Evolutionary conservation across 2,329 filamentous ascomycete genomes (phyloP), one percentile per base, ranked within the genome.

Genomic region (Colletotrichum sp.): DNA sequence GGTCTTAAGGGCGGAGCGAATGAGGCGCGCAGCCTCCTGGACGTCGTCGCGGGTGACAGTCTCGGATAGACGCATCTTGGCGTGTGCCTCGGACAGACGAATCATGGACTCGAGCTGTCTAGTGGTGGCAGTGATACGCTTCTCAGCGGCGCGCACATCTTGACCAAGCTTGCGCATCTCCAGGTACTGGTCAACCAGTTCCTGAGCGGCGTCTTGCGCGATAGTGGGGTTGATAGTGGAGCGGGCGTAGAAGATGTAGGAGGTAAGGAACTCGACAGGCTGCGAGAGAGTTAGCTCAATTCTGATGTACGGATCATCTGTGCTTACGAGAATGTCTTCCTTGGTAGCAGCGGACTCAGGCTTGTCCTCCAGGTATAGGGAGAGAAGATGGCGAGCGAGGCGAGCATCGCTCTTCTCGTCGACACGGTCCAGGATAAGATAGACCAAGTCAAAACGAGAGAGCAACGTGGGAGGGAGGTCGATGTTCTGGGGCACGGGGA

Each of bases 91-190:
- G 2, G 96, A 87, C 5, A 99, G 93, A 75, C 97, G 96, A 81
- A 99, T 98, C 97, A 99, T 99, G 59, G 94, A 97, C 85, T 99
- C 97, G 8, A 99, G 89, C 84, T 99, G 97, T 81, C 97, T 92
- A 1, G 97, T 99, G 5, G 97, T 99, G 54, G 97, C 97, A 0
- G 97, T 99, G 85, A 99, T 99, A 77, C 97, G 95, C 83, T 97
- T 96, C 84, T 99, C 97, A 5, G 94, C 91, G 4, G 95, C 90
- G 63, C 96, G 95, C 43, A 96, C 93, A 78, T 96, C 94, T 78
- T 95, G 93, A 61, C 97, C 97, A 0, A 99, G 92, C 80, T 96
- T 95, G 77, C 97, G 95, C 95, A 99, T 98, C 74, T 93, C 94
- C 59, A 98, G 94, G 81, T 99, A 99, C 34, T 95, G 91, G 55